Evolutionary conservation across 441 rosid genomes (phyloP).

Genomic region (Rhodomyrtus psidioides): DNA sequence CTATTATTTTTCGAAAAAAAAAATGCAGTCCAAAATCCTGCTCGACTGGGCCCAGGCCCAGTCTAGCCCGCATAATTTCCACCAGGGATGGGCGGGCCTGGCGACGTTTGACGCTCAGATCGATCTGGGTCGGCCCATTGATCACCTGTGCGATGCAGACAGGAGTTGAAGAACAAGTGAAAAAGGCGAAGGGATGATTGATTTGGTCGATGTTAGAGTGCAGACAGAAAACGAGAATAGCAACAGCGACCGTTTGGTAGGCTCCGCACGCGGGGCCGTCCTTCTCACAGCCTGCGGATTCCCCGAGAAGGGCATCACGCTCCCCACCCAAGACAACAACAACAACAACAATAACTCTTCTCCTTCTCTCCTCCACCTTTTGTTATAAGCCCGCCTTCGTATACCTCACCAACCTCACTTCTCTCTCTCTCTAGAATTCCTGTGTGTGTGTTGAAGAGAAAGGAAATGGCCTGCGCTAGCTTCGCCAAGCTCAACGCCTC

Average conservation of each 20-base stretch:
- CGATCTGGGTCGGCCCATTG: not conserved
- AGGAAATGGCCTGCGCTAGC: conserved; percentile 64
- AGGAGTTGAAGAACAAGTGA: not conserved
- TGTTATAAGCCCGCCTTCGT: not conserved
- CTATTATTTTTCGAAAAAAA: no score
- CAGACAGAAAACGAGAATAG: not conserved
- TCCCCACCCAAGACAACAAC: no score
- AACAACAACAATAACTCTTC: no score
- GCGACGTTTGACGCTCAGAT: not conserved
- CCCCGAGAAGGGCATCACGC: not conserved
- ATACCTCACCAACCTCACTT: not conserved
- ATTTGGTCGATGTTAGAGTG: not conserved
- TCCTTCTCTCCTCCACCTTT: not conserved
- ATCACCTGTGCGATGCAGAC: not conserved
- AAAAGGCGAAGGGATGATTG: not conserved
- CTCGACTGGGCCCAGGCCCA: not conserved
- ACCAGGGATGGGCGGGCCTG: not conserved
- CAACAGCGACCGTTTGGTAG: not conserved
- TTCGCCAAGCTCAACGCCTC: conserved; percentile 52
- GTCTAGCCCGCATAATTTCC: not conserved
- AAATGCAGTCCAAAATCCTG: not conserved
- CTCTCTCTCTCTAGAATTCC: not conserved
- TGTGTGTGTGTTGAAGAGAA: not conserved
- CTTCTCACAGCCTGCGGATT: not conserved
- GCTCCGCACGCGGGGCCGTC: not conserved